These are phyloP conservation scores for Syncephalastrum contaminatum DNA, from an alignment of 371 early-diverging fungal genomes.

Conservation along the genomic window DNA sequence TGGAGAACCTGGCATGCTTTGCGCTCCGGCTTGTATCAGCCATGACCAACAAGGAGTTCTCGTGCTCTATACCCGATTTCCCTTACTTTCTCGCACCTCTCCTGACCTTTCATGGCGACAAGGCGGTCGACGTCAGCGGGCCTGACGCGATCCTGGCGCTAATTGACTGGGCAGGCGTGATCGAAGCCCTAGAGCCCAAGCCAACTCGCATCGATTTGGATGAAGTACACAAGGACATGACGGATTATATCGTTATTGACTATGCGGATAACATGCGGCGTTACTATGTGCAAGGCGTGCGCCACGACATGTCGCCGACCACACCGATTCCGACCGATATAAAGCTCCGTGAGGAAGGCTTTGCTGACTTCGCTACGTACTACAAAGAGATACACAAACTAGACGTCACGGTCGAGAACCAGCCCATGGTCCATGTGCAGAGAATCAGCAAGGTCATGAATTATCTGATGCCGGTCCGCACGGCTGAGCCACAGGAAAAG, in stretches of 20 bases:
- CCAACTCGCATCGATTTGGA: slow-evolving; percentile 16
- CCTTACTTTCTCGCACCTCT: slow-evolving; percentile 63
- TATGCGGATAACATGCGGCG: slow-evolving; percentile 51
- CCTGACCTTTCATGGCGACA: slow-evolving; percentile 11
- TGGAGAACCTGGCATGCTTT: slow-evolving; percentile 48
- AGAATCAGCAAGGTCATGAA: slow-evolving; percentile 49
- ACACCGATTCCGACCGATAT: slow-evolving; percentile 29
- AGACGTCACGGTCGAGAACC: slow-evolving; percentile 30
- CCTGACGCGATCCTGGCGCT: slow-evolving; percentile 7
- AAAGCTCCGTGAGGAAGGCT: slow-evolving; percentile 37
- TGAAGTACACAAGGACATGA: slow-evolving; percentile 14
- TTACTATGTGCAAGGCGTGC: slow-evolving; percentile 54
- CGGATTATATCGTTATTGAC: slow-evolving; percentile 55
- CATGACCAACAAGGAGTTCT: slow-evolving; percentile 51
- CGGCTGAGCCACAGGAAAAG: slow-evolving; percentile 20
- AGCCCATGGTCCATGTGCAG: slow-evolving; percentile 51
- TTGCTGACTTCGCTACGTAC: slow-evolving; percentile 47
- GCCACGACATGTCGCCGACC: slow-evolving; percentile 39
- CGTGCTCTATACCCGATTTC: slow-evolving; percentile 50
- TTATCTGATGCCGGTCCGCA: slow-evolving; percentile 42
- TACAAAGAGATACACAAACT: slow-evolving; percentile 41
- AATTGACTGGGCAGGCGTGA: slow-evolving; percentile 64
- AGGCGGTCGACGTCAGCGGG: not conserved
- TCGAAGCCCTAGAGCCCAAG: slow-evolving; percentile 13
- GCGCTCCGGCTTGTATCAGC: slow-evolving; percentile 48